These are phyloP conservation scores for Myriosclerotinia scirpicola DNA, from an alignment of 2,329 filamentous ascomycete genomes.

Conservation along the genomic window DNA sequence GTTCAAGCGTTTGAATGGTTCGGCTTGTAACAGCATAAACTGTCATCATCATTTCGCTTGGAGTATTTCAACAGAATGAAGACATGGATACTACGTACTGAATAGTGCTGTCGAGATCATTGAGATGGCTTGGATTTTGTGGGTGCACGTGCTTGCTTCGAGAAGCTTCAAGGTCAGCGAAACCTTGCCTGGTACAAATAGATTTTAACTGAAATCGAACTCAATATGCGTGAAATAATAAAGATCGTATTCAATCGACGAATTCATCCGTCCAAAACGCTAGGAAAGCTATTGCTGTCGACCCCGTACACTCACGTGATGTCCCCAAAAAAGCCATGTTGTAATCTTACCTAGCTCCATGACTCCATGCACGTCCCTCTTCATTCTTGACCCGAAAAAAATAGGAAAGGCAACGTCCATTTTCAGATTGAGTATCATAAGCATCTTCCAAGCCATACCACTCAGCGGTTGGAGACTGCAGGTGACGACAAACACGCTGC, in stretches of 20 bases:
- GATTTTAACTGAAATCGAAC: not conserved
- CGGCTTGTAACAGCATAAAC: not conserved
- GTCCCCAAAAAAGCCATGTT: not conserved
- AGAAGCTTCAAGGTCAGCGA: not conserved
- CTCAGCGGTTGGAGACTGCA: not conserved
- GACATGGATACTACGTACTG: no score
- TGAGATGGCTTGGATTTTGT: no score
- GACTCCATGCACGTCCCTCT: not conserved
- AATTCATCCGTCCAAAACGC: not conserved
- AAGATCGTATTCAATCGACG: fast-evolving
- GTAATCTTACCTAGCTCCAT: no score
- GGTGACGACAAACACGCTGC: not conserved
- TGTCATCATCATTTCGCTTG: not conserved
- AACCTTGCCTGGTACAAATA: not conserved
- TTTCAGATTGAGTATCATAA: not conserved
- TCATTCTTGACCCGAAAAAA: not conserved
- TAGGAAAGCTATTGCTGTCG: not conserved
- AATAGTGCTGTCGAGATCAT: not conserved
- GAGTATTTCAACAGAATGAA: not conserved
- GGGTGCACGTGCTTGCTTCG: not conserved
- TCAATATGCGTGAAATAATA: fast-evolving
- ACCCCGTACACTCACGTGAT: not conserved
- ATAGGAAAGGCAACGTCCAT: not conserved
- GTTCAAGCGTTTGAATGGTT: not conserved
- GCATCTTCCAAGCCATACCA: not conserved